Percentiles rank a stretch among this genome's conserved stretches.
These are phyloP conservation scores for Malbranchea zuffiana DNA, from an alignment of 2,329 filamentous ascomycete species.

Conservation along the genomic window DNA sequence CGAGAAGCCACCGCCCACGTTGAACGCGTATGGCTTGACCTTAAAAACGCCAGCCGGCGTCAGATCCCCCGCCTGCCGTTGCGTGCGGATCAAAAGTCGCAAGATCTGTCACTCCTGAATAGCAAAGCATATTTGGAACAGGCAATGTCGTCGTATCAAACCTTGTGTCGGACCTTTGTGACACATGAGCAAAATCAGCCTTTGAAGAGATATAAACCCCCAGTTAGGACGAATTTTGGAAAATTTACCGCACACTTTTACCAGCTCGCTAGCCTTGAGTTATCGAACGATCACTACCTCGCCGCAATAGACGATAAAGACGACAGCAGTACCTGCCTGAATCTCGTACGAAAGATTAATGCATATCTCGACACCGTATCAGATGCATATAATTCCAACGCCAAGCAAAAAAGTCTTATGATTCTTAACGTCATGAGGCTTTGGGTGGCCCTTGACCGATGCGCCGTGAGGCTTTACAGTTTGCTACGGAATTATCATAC, in stretches of 20 bases:
- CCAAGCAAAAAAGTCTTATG: conserved; percentile 42
- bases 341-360: conserved; percentile 26
- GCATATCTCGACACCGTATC: conserved; percentile 27
- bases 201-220: not conserved
- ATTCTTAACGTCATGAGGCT: conserved; percentile 47
- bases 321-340: conserved; percentile 19
- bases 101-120: conserved; percentile 32
- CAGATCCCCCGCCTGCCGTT: conserved; percentile 34
- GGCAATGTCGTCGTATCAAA: conserved; percentile 4
- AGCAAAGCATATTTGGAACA: conserved; percentile 22
- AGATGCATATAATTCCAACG: conserved; percentile 34
- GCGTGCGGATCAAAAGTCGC: conserved; percentile 24
- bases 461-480: conserved; percentile 33
- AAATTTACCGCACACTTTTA: conserved; percentile 20
- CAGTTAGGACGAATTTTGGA: conserved; percentile 1
- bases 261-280: conserved; percentile 16
- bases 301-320: conserved; percentile 2
- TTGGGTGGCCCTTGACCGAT: conserved; percentile 48
- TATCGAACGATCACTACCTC: conserved; percentile 13
- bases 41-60: conserved; percentile 31
- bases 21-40: conserved; percentile 29
- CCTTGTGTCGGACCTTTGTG: not conserved
- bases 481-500: conserved; percentile 45
- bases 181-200: not conserved
- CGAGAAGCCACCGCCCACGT: conserved; percentile 23